Base-by-base conservation (phyloP, 345 rosid species). In the Salix viminalis region DNA sequence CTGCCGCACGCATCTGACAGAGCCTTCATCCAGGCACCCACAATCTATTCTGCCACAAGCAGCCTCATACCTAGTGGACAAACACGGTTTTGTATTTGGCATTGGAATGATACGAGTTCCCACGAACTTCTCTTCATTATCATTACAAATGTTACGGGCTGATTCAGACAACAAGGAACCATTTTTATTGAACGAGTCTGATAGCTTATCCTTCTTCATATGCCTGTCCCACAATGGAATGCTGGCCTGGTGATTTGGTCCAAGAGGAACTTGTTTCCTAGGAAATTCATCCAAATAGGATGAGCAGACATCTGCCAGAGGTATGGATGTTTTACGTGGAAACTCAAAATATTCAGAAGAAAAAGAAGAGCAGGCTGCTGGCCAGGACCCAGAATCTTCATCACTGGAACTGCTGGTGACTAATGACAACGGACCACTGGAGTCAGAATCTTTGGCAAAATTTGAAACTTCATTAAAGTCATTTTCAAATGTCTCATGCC, bases 11-110 rank as follows among this genome's bases (percentile, higher is more conserved):
- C 97, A 92, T 79, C 92, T 83, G 48, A 81, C 28, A 76, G 90
- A 90, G 60, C 88, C 94, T 76, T 75, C 82, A 80, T 92, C 96
- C 37, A 71, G 70, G 79, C 97, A 92, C 39, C 67, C 64, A 79
- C 97, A 92, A 26, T 85, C 81, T n/a, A 46, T 73, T 15, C 65
- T 62, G 26, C 65, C 71, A 42, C 37, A 64, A 62, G 90, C 89
- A 65, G 70, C 86, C 46, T 65, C 72, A 39, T 65, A 76, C 62
- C 68, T 54, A n/a, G n/a, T 18, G 41, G 24, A 26, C 19, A 4
- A 52, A 37, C 60, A 52, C 7, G 67, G n/a, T 9, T 56, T 44
- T 19, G 46, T 10, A 9, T 28, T 68, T 28, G 67, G 73, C 73
- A 78, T 54, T 19, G 77, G 76, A 30, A 72, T 42, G n/a, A 78